phyloP scores from a whole-genome alignment of 2,329 filamentous ascomycete genomes.

The Rhinocladiella similis region DNA sequence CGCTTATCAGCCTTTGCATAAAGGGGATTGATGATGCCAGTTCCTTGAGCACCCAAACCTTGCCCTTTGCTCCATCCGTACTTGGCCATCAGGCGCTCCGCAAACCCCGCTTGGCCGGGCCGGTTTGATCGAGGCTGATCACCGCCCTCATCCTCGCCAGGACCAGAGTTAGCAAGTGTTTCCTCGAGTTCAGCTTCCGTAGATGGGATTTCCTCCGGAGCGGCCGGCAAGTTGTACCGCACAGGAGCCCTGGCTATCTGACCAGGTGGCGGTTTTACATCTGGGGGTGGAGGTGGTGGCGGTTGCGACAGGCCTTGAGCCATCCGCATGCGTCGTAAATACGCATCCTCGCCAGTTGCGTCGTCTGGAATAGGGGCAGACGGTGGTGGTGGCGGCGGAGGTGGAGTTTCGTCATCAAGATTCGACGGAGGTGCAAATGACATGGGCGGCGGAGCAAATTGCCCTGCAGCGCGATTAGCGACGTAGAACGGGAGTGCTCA shows the following conservation, averaged over 20 bases:
- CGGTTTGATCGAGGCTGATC: conserved; percentile 59
- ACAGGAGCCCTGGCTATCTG: conserved; percentile 75
- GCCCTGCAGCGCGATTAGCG: conserved; percentile 35
- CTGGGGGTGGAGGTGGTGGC: conserved; percentile 35
- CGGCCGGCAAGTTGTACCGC: conserved; percentile 62
- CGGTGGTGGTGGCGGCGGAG: conserved; percentile 38
- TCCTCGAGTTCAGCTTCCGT: conserved; percentile 55
- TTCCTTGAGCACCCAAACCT: conserved; percentile 78
- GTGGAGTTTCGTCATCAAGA: conserved; percentile 31
- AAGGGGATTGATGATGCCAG: conserved; percentile 82
- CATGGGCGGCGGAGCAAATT: conserved; percentile 52
- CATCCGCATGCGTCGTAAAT: conserved; percentile 62
- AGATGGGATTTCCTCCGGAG: conserved; percentile 53
- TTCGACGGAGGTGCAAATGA: conserved; percentile 53
- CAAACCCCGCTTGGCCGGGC: conserved; percentile 82
- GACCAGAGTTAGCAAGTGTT: conserved; percentile 38
- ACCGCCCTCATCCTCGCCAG: conserved; percentile 31
- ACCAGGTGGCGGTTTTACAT: conserved; percentile 35
- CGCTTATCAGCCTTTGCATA: conserved; percentile 83
- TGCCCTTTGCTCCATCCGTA: conserved; percentile 90
- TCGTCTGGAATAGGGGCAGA: conserved; percentile 50
- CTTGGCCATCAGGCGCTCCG: conserved; percentile 84
- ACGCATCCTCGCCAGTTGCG: conserved; percentile 68
- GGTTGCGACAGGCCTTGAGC: conserved; percentile 42
- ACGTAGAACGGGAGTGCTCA: background rate